Conservation (phyloP, 805 yeast species). For the Kodamaea kaohsiungensis region DNA sequence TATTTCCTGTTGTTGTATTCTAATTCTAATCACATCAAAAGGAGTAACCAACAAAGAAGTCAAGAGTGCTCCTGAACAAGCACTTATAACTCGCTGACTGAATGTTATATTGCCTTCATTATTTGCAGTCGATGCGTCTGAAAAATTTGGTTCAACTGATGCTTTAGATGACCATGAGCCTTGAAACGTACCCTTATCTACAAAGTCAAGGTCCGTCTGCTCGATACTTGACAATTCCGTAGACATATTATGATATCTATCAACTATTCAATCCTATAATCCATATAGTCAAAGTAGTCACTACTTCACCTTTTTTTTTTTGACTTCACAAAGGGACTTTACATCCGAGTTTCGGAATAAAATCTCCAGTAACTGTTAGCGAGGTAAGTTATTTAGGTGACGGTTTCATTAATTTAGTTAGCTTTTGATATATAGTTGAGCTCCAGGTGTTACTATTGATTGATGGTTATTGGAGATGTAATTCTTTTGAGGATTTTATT, state of each 20-base stretch:
- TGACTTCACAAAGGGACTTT: neutral
- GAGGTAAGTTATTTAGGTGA: no score
- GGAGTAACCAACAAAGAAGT: constrained; percentile 79
- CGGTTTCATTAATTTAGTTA: no score
- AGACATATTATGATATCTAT: neutral
- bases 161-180: neutral
- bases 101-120: constrained; percentile 38
- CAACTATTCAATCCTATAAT: neutral
- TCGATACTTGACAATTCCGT: neutral
- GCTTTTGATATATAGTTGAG: no score
- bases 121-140: constrained; percentile 5
- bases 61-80: constrained; percentile 71
- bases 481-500: no score
- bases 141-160: neutral
- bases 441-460: no score
- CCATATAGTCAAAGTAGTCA: neutral
- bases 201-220: neutral
- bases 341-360: neutral
- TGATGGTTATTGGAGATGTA: no score
- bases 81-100: constrained; percentile 71
- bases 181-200: neutral
- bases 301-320: neutral
- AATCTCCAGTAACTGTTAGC: neutral
- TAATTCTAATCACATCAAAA: constrained; percentile 74
- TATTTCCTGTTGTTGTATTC: constrained; percentile 76